phyloP scores from a whole-genome alignment of 108 stramenopile species.

The Nitzschia sp. region DNA sequence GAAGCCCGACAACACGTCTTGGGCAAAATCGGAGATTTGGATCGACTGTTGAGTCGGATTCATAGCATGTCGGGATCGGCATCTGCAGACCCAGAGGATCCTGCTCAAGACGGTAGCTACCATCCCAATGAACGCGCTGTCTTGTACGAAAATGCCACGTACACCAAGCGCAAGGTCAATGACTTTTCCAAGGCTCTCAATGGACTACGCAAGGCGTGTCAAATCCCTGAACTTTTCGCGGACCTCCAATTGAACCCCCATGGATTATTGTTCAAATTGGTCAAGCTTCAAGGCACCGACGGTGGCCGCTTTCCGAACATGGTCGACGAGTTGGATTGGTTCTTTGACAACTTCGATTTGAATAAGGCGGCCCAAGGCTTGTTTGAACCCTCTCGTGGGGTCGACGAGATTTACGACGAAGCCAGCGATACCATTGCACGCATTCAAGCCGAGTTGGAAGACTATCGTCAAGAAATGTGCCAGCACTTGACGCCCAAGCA shows the following conservation, averaged over 20 bases:
- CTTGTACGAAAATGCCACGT: conserved; percentile 90
- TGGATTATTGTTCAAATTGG: conserved; percentile 73
- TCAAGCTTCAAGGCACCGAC: conserved; percentile 49
- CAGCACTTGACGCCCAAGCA: conserved; percentile 46
- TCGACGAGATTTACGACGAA: conserved; percentile 89
- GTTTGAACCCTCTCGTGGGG: conserved; percentile 89
- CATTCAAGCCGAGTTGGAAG: conserved; percentile 77
- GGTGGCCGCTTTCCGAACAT: conserved; percentile 92
- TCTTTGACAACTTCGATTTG: conserved; percentile 93
- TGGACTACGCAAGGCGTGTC: conserved; percentile 66
- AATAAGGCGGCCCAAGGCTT: conserved; percentile 79
- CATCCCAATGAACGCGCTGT: conserved; percentile 97
- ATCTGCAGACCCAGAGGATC: conserved; percentile 3
- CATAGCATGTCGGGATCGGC: conserved; percentile 78
- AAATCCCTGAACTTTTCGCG: conserved; percentile 82
- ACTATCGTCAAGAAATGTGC: conserved; percentile 85
- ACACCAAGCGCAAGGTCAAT: conserved; percentile 93
- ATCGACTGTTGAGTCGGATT: conserved; percentile 89
- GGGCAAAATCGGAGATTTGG: conserved; percentile 90
- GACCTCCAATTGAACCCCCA: conserved; percentile 61
- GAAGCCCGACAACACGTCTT: conserved; percentile 67
- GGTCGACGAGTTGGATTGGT: conserved; percentile 81
- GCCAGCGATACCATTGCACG: conserved; percentile 80
- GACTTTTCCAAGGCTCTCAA: conserved; percentile 82
- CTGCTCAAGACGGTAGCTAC: conserved; percentile 23